phyloP scores from a whole-genome alignment of 441 rosid genomes.

The Syzygium syzygioides region DNA sequence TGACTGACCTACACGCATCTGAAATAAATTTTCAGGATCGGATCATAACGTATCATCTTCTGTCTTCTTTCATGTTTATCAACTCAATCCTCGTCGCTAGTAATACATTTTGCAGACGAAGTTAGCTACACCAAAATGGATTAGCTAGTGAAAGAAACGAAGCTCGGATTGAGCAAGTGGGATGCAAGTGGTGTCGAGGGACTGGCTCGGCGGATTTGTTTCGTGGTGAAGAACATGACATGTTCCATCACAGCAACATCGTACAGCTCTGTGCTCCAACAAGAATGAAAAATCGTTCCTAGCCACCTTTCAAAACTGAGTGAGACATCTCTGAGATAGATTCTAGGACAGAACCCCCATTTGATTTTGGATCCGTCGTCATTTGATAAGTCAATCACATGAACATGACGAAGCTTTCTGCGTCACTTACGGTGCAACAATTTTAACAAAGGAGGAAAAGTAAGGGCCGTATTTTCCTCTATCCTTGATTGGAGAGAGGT shows the following conservation, averaged over 20 bases:
- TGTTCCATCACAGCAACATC: not conserved
- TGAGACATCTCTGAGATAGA: not conserved
- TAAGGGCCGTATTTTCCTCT: not conserved
- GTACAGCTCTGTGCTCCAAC: not conserved
- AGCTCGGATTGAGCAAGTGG: not conserved
- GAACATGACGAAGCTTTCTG: not conserved
- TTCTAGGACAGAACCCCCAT: not conserved
- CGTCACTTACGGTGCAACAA: not conserved
- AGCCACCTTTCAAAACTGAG: not conserved
- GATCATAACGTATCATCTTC: not conserved
- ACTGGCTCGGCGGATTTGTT: not conserved
- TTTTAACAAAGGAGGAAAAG: not conserved
- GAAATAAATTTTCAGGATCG: not conserved
- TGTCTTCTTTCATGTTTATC: not conserved
- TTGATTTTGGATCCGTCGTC: not conserved
- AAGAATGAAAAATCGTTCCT: not conserved
- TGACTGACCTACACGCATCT: not conserved
- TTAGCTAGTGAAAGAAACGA: not conserved
- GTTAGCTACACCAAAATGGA: not conserved
- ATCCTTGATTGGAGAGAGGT: not conserved
- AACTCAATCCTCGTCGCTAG: not conserved
- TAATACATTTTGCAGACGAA: not conserved
- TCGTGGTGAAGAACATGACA: not conserved
- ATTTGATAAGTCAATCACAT: not conserved
- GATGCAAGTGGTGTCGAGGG: not conserved